These are phyloP conservation scores for Tolypocladium ophioglossoides DNA, from an alignment of 2,329 filamentous ascomycete genomes.

Conservation along the genomic window DNA sequence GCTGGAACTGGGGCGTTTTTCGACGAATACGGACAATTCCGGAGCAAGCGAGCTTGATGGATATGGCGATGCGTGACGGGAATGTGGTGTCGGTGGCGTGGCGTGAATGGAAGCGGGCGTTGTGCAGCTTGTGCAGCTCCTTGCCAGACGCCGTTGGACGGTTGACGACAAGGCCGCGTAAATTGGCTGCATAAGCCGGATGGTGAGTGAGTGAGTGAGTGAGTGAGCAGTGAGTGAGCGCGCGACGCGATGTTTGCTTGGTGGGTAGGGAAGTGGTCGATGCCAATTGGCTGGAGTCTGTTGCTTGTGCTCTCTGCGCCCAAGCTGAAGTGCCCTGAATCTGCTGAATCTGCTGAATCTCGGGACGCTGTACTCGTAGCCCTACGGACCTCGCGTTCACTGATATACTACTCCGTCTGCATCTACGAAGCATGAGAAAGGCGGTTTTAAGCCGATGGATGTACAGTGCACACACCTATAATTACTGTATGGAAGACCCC, in stretches of 20 bases:
- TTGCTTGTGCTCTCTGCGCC: neutral
- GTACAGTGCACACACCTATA: neutral
- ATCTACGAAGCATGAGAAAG: neutral
- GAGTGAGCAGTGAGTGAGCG: no score
- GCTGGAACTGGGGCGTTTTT: neutral
- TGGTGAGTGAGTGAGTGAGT: neutral
- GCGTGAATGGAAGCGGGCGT: neutral
- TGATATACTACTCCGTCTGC: no score
- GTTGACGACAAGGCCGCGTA: no score
- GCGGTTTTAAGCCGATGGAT: neutral
- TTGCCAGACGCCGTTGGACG: neutral
- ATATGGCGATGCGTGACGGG: neutral
- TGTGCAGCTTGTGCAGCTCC: neutral
- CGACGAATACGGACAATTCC: neutral
- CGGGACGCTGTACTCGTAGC: no score
- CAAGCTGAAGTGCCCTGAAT: no score
- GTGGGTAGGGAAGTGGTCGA: neutral
- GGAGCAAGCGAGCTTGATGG: neutral
- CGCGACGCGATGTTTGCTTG: conserved; percentile 1
- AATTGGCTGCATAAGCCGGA: conserved; percentile 5
- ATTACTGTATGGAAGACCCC: neutral
- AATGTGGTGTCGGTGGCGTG: neutral
- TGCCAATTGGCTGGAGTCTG: neutral
- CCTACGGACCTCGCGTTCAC: no score
- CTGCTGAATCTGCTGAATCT: neutral